phyloP scores from a whole-genome alignment of 768 basidiomycete species.

The Paxillus rubicundulus region DNA sequence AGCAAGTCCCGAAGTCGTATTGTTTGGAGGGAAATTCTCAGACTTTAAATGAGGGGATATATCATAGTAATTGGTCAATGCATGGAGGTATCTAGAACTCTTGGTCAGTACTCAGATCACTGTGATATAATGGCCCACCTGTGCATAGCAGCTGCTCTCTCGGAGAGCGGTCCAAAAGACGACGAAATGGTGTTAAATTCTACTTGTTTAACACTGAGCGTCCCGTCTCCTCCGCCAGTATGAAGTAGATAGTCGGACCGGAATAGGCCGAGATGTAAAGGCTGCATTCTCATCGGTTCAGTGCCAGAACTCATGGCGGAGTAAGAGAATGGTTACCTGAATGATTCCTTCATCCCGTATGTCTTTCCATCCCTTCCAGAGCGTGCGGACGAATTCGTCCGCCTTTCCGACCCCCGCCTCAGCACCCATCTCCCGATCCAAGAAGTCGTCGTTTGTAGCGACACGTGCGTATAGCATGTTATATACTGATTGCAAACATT shows the following conservation, averaged over 20 bases:
- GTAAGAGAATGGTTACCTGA: slow-evolving; percentile 41
- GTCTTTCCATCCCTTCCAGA: slow-evolving; percentile 86
- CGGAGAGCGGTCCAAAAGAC: slow-evolving; percentile 81
- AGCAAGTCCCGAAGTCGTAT: slow-evolving; percentile 66
- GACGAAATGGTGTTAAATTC: slow-evolving; percentile 97
- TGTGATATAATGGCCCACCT: slow-evolving; percentile 42
- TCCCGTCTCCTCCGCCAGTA: slow-evolving; percentile 33
- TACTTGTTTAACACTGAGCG: slow-evolving; percentile 76
- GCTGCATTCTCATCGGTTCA: slow-evolving; percentile 41
- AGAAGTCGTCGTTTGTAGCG: slow-evolving; percentile 72
- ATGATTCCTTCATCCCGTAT: slow-evolving; percentile 61
- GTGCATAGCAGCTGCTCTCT: slow-evolving; percentile 69
- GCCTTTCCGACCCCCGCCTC: slow-evolving; percentile 73
- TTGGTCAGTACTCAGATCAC: neutral
- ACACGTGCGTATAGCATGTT: slow-evolving; percentile 85
- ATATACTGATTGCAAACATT: slow-evolving; percentile 69
- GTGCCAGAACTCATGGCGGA: neutral
- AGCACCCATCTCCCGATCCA: slow-evolving; percentile 84
- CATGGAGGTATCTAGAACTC: slow-evolving; percentile 57
- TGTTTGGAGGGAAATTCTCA: slow-evolving; percentile 69
- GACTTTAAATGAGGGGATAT: slow-evolving; percentile 49
- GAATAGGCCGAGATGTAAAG: slow-evolving; percentile 85
- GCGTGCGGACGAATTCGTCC: slow-evolving; percentile 79
- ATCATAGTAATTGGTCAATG: slow-evolving; percentile 65
- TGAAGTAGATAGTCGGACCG: slow-evolving; percentile 95